phyloP scores from a whole-genome alignment of 2,329 filamentous ascomycete species.

The Claviceps humidiphila region DNA sequence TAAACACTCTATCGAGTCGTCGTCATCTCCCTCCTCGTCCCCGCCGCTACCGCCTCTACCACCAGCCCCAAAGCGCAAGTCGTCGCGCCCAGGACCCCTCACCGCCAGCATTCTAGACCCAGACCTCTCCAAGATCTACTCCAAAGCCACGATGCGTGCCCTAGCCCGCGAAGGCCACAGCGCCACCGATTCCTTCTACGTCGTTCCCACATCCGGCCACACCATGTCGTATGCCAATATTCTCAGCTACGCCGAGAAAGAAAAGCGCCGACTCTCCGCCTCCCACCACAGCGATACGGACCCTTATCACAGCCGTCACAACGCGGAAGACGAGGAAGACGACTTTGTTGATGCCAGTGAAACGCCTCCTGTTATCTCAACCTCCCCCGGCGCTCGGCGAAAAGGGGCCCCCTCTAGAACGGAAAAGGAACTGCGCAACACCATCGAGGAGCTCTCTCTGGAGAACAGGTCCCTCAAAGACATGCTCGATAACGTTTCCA shows the following conservation, averaged over 20 bases:
- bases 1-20: background rate
- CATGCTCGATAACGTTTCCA: constrained; percentile 73
- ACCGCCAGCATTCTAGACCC: constrained; percentile 36
- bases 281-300: constrained; percentile 36
- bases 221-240: constrained; percentile 92
- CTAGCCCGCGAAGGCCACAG: constrained; percentile 56
- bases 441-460: constrained; percentile 73
- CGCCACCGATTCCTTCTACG: constrained; percentile 72
- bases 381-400: constrained; percentile 29
- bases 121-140: constrained; percentile 74
- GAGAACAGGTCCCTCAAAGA: constrained; percentile 81
- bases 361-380: constrained; percentile 30
- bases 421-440: constrained; percentile 44
- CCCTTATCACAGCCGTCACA: constrained; percentile 5
- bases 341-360: constrained; percentile 85
- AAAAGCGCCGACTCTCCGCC: constrained; percentile 45
- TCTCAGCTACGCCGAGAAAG: constrained; percentile 54
- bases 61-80: constrained; percentile 15
- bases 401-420: constrained; percentile 26
- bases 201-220: constrained; percentile 82
- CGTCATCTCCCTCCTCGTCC: constrained; percentile 19
- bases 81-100: constrained; percentile 11
- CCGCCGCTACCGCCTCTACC: constrained; percentile 8
- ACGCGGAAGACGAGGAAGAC: constrained; percentile 53
- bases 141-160: constrained; percentile 69